These are phyloP conservation scores for Talaromyces nanjingensis DNA, from an alignment of 495 filamentous ascomycete species.

Conservation along the genomic window DNA sequence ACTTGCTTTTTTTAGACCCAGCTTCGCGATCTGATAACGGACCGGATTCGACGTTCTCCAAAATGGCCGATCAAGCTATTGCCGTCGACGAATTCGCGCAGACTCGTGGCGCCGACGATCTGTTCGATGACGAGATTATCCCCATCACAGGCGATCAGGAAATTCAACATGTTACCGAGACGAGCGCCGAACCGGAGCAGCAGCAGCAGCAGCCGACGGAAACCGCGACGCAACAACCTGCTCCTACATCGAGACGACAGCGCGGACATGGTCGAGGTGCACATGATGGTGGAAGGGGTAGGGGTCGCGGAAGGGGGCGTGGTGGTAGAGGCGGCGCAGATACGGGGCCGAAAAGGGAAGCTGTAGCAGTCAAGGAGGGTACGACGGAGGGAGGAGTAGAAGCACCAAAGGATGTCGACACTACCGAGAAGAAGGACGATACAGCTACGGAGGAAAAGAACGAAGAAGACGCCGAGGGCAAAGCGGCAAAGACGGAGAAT, in stretches of 20 bases:
- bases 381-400: neutral
- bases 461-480: conserved; percentile 10
- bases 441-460: conserved; percentile 16
- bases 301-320: conserved; percentile 24
- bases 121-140: conserved; percentile 68
- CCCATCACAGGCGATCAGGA: conserved; percentile 42
- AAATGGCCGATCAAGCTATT: conserved; percentile 1
- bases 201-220: conserved; percentile 4
- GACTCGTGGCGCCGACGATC: conserved; percentile 57
- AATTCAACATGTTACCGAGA: conserved; percentile 18
- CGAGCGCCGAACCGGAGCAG: conserved; percentile 6
- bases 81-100: conserved; percentile 52
- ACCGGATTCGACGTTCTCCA: neutral
- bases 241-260: conserved; percentile 26
- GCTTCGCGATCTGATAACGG: neutral
- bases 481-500: conserved; percentile 23
- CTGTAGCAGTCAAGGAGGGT: conserved; percentile 7
- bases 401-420: neutral
- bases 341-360: conserved; percentile 12
- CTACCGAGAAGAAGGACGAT: conserved; percentile 15
- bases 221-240: conserved; percentile 12
- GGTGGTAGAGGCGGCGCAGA: conserved; percentile 25
- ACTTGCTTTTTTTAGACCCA: neutral
- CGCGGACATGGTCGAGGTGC: conserved; percentile 28
- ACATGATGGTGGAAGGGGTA: conserved; percentile 20